Base-by-base conservation (phyloP, 2,329 filamentous ascomycete species). In the Aspergillus oerlinghausenensis region DNA sequence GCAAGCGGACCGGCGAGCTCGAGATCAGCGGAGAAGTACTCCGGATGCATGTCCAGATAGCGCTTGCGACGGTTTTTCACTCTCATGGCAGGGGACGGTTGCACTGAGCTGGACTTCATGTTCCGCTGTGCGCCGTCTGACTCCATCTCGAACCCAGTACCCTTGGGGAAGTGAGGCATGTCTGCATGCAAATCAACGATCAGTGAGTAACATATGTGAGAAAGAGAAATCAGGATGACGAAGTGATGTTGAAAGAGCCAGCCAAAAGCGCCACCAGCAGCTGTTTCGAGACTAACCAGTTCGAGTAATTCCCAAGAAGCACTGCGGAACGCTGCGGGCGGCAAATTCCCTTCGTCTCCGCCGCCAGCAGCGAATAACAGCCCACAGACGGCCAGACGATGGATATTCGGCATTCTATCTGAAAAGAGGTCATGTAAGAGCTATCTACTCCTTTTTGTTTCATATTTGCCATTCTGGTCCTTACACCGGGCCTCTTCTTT, bases 41-140 rank as follows among this genome's bases (percentile, higher is more conserved):
- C 82, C 2, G 88, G 86, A 68, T 93, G 83, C 4, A 83, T 78
- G 59, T 87, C 83, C 25, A 96, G 80, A 68, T 91, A 95, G 65
- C 87, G 85, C 63, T 89, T 87, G 14, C 91, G 84, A 51, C 91
- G 82, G 73, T 95, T 95, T 74, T 89, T 90, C 26, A 84, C 76
- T 35, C 80, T 77, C 51, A 90, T 82, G 2, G 67, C 69, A 45
- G 65, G 59, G 21, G 69, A 67, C 35, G 64, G 61, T 50, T 77
- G 77, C 54, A 56, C 50, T 19, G 60, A 55, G 45, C 21, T 47
- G 23, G 58, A 52, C 38, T 35, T 47, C 9, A 40, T 32, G 19
- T 63, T 50, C 28, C 50, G 51, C 38, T 38, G 49, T 21, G 43
- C 9, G 17, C 45, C 21, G 17, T 57, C 57, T 62, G 52, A 45